phyloP scores from a whole-genome alignment of 2,329 filamentous ascomycete species.

The Aspergillus sp. region DNA sequence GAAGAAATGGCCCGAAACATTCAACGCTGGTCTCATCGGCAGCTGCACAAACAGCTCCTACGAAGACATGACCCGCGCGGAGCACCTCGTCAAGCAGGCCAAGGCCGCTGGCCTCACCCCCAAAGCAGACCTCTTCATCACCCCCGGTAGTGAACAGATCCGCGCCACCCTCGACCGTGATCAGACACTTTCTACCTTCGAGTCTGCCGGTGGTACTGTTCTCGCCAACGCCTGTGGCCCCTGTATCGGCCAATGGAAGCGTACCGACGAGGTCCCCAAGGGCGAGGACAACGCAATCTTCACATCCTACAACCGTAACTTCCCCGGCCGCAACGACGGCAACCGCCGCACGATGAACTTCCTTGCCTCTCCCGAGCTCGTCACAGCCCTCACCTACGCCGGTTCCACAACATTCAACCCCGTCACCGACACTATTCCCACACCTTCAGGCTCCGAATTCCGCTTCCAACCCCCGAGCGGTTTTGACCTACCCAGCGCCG shows the following conservation, averaged over 20 bases:
- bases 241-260: conserved; percentile 93
- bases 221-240: conserved; percentile 94
- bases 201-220: conserved; percentile 80
- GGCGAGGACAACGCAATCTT: conserved; percentile 91
- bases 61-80: conserved; percentile 95
- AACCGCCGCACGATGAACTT: conserved; percentile 99
- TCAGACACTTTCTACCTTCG: conserved; percentile 80
- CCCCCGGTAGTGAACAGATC: conserved; percentile 95
- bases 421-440: conserved; percentile 78
- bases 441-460: conserved; percentile 78
- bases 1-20: conserved; percentile 85
- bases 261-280: conserved; percentile 80
- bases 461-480: conserved; percentile 75
- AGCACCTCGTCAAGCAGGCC: conserved; percentile 90
- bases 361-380: conserved; percentile 91
- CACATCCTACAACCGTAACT: conserved; percentile 98
- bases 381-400: conserved; percentile 93
- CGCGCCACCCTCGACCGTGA: conserved; percentile 90
- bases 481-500: conserved; percentile 62
- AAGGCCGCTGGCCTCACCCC: conserved; percentile 85
- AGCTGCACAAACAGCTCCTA: conserved; percentile 99
- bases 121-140: conserved; percentile 90
- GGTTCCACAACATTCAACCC: conserved; percentile 95
- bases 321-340: conserved; percentile 93
- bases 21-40: conserved; percentile 91